phyloP scores from a whole-genome alignment of 371 early-diverging fungal genomes.

The Rhizomucor miehei region DNA sequence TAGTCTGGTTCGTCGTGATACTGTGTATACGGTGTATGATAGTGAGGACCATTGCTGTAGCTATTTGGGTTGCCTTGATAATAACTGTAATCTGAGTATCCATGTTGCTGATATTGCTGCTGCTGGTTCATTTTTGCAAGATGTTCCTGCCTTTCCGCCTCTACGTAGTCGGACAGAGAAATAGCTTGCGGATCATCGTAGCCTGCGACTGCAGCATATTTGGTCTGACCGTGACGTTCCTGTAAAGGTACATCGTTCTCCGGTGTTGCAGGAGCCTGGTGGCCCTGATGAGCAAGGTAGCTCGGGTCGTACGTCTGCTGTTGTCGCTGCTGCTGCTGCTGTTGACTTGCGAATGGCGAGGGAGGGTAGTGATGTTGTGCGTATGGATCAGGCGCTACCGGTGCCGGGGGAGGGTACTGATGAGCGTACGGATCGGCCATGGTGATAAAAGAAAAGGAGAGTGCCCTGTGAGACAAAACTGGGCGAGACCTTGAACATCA shows the following conservation, averaged over 20 bases:
- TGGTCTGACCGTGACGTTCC: not conserved
- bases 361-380: slow-evolving; percentile 9
- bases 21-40: slow-evolving; percentile 7
- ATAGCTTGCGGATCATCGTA: slow-evolving; percentile 22
- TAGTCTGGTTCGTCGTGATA: slow-evolving; percentile 20
- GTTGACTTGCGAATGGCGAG: slow-evolving; percentile 4
- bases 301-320: slow-evolving; percentile 3
- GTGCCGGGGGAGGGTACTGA: slow-evolving; percentile 18
- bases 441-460: not conserved
- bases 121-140: slow-evolving; percentile 2
- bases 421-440: slow-evolving; percentile 24
- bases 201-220: not conserved
- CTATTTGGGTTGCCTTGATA: slow-evolving; percentile 2
- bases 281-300: slow-evolving; percentile 4
- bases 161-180: slow-evolving; percentile 11
- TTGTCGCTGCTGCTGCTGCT: slow-evolving; percentile 7
- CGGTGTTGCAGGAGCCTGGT: slow-evolving; percentile 4
- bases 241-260: slow-evolving; percentile 2
- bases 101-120: slow-evolving; percentile 1
- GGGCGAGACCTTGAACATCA: not conserved
- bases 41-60: not conserved
- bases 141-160: slow-evolving; percentile 8
- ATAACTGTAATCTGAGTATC: not conserved
- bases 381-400: not conserved
- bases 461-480: not conserved